Percentiles rank a stretch among this genome's conserved stretches.
Conservation (phyloP, 208 protist genomes). For the Leishmania aethiopica region DNA sequence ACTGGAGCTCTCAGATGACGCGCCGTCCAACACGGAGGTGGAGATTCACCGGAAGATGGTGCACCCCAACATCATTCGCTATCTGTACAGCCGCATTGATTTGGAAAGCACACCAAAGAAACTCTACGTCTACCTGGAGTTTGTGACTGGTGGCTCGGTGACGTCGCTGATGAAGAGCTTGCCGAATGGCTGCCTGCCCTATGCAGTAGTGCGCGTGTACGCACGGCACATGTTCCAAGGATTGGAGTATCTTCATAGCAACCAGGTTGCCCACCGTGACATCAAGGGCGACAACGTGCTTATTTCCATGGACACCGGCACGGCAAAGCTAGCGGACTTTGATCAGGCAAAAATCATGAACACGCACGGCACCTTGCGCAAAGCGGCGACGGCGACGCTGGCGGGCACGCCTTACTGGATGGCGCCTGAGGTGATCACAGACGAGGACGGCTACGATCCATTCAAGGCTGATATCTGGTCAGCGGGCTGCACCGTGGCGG, state of each 20-base stretch:
- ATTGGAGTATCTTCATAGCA: slow-evolving; percentile 85
- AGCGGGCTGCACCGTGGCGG: slow-evolving; percentile 87
- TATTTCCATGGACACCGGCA: slow-evolving; percentile 93
- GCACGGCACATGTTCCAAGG: slow-evolving; percentile 89
- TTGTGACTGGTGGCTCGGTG: slow-evolving; percentile 91
- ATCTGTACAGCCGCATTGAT: slow-evolving; percentile 84
- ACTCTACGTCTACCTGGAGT: slow-evolving; percentile 92
- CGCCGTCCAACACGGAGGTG: slow-evolving; percentile 86
- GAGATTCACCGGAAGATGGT: slow-evolving; percentile 90
- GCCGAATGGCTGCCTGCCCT: slow-evolving; percentile 73
- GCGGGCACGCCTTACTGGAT: slow-evolving; percentile 92
- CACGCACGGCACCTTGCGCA: slow-evolving; percentile 82
- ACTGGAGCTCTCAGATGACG: slow-evolving; percentile 83
- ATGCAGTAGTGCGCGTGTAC: slow-evolving; percentile 83
- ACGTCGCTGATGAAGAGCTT: slow-evolving; percentile 90
- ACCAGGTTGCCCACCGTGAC: slow-evolving; percentile 90
- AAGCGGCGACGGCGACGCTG: slow-evolving; percentile 86
- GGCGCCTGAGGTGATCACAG: slow-evolving; percentile 91
- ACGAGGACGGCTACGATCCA: slow-evolving; percentile 90
- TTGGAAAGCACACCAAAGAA: slow-evolving; percentile 81
- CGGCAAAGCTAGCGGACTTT: slow-evolving; percentile 98
- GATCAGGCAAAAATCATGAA: slow-evolving; percentile 96
- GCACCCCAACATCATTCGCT: slow-evolving; percentile 93
- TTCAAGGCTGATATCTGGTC: slow-evolving; percentile 94
- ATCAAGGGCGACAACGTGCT: slow-evolving; percentile 94